These are phyloP conservation scores for Blastocystis sp. DNA, from an alignment of 352 stramenopile species.

Conservation along the genomic window DNA sequence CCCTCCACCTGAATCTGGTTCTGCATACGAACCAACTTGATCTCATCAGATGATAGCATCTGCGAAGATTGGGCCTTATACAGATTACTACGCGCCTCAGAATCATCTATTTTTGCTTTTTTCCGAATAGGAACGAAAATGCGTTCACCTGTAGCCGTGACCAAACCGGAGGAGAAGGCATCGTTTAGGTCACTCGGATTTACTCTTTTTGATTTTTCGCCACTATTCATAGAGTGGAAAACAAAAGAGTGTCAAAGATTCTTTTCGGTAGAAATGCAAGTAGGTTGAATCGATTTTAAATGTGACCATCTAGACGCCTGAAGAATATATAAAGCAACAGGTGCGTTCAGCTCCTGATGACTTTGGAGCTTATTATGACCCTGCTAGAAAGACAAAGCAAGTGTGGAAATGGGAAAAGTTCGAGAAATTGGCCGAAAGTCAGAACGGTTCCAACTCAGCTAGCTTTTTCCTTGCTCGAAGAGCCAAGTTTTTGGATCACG, in stretches of 20 bases:
- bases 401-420: conserved; percentile 50
- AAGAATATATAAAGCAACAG: conserved; percentile 26
- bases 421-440: background rate
- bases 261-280: conserved; percentile 21
- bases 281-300: background rate
- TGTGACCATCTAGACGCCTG: background rate
- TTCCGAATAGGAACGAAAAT: conserved; percentile 37
- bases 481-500: conserved; percentile 47
- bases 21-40: conserved; percentile 4
- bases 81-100: background rate
- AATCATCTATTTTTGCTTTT: background rate
- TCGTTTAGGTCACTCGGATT: background rate
- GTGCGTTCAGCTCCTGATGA: conserved; percentile 19
- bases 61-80: background rate
- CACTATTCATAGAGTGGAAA: background rate
- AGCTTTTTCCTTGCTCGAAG: conserved; percentile 32
- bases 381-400: conserved; percentile 26
- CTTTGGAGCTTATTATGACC: conserved; percentile 45
- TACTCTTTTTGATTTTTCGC: background rate
- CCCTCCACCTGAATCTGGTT: conserved; percentile 1
- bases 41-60: background rate
- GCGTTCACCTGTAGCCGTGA: conserved; percentile 23
- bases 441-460: conserved; percentile 15
- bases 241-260: background rate
- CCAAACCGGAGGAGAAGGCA: background rate